These are phyloP conservation scores for Pyrenopolyporus hunteri DNA, from an alignment of 495 filamentous ascomycete genomes.

Conservation along the genomic window DNA sequence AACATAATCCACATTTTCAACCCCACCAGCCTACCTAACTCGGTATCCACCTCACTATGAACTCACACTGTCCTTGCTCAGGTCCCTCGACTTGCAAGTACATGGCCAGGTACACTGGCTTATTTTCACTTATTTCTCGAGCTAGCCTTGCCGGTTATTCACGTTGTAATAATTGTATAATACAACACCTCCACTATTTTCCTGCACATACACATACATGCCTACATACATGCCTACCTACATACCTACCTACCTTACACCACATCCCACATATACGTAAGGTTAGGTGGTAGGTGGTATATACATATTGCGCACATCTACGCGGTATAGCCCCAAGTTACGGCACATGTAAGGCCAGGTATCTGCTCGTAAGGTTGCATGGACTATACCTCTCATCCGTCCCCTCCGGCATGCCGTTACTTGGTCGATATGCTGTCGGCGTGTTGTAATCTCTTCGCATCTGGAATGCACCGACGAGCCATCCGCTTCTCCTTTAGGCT, in stretches of 20 bases:
- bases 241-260: no score
- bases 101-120: no score
- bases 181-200: no score
- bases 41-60: slow-evolving; percentile 21
- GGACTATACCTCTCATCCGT: slow-evolving; percentile 17
- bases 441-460: slow-evolving; percentile 36
- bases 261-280: no score
- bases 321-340: slow-evolving; percentile 2
- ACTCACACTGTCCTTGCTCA: slow-evolving; percentile 23
- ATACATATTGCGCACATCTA: background rate
- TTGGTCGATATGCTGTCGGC: slow-evolving; percentile 33
- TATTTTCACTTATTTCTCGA: no score
- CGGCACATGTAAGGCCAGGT: background rate
- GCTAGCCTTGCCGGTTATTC: background rate
- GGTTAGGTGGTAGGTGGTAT: no score
- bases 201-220: background rate
- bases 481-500: slow-evolving; percentile 37
- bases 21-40: slow-evolving; percentile 27
- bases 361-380: background rate
- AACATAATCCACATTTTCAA: slow-evolving; percentile 14
- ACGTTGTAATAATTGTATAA: no score
- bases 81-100: slow-evolving; percentile 10
- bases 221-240: background rate
- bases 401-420: slow-evolving; percentile 37
- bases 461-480: slow-evolving; percentile 19